phyloP scores from a whole-genome alignment of 306 rosid genomes.

The Crataegus laevigata region DNA sequence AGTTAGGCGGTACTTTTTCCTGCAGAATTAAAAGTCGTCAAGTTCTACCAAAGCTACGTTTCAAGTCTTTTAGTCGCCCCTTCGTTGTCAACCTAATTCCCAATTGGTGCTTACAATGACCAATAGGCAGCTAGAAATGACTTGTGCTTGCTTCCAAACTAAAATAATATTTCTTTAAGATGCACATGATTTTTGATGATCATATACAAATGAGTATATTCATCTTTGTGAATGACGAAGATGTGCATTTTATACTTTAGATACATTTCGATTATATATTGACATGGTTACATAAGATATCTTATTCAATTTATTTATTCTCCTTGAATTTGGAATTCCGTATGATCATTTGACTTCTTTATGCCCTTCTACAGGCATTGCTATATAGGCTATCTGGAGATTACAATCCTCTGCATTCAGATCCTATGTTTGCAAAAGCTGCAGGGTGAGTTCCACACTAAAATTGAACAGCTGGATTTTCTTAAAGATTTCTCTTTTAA shows the following conservation, averaged over 20 bases:
- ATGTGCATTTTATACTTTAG: background rate
- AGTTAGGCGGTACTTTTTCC: background rate
- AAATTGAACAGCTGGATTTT: background rate
- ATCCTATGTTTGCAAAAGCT: slow-evolving; percentile 67
- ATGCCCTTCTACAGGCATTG: slow-evolving; percentile 68
- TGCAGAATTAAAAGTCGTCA: no score
- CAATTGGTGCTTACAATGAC: background rate
- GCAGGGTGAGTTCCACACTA: slow-evolving; percentile 69
- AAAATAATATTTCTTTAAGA: background rate
- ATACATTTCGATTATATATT: background rate
- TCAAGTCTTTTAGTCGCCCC: background rate
- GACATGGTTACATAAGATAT: background rate
- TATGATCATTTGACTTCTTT: background rate
- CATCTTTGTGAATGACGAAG: background rate
- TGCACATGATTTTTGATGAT: background rate
- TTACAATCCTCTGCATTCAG: slow-evolving; percentile 91
- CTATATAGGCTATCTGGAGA: slow-evolving; percentile 85
- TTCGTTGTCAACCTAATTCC: background rate
- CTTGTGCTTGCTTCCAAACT: background rate
- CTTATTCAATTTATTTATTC: background rate
- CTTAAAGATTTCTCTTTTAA: background rate
- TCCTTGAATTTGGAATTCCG: background rate
- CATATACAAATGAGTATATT: background rate
- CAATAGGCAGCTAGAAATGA: background rate
- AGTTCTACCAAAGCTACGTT: background rate